phyloP scores from a whole-genome alignment of 2,329 filamentous ascomycete genomes.

The Colletotrichum sp. region DNA sequence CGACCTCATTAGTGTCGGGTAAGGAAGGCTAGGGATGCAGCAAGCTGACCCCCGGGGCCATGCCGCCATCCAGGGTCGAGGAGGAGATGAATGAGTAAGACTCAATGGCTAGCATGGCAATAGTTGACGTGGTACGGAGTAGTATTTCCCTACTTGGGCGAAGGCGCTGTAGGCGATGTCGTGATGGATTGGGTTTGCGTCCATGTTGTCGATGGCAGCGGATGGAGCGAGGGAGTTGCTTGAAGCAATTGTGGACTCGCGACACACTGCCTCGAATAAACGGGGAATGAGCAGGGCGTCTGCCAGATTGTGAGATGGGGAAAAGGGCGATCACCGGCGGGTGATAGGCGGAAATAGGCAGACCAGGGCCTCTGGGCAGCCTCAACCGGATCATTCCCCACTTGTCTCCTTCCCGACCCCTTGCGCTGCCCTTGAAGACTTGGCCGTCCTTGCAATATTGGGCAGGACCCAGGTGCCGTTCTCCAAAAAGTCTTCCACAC shows the following conservation, averaged over 20 bases:
- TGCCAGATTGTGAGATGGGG: not conserved
- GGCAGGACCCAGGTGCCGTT: not conserved
- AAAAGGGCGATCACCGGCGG: not conserved
- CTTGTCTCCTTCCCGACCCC: not conserved
- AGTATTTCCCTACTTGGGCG: not conserved
- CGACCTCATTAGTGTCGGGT: not conserved
- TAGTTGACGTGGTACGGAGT: not conserved
- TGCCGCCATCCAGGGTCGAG: not conserved
- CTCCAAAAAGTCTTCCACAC: not conserved
- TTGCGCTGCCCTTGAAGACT: not conserved
- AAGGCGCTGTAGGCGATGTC: not conserved
- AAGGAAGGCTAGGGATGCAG: not conserved
- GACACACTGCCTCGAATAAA: not conserved
- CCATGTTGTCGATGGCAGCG: not conserved
- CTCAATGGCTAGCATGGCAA: not conserved
- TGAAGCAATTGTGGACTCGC: not conserved
- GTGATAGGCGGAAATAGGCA: constrained; percentile 1
- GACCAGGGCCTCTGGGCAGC: not conserved
- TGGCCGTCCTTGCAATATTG: not conserved
- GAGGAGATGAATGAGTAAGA: not conserved
- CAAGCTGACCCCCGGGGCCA: not conserved
- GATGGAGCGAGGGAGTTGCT: not conserved
- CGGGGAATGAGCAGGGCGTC: not conserved
- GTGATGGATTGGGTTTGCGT: not conserved
- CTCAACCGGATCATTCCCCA: constrained; percentile 3